Evolutionary conservation across 805 yeast genomes (phyloP).

Genomic region (Ogataea glucozyma): DNA sequence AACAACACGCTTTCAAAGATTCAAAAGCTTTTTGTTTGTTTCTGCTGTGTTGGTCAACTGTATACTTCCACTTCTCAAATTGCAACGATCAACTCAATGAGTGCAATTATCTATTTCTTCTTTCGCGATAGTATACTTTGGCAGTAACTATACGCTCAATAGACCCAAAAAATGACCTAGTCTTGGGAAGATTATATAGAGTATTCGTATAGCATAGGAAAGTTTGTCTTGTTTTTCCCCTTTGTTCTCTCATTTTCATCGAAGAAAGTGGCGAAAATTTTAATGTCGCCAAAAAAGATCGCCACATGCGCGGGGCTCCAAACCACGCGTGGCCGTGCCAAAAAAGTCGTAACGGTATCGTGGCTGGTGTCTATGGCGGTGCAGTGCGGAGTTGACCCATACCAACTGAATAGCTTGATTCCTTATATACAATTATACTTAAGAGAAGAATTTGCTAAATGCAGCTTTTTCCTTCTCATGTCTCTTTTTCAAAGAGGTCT

Average conservation of each 20-base stretch:
- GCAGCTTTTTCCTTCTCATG: conserved; percentile 73
- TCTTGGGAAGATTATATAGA: conserved; percentile 13
- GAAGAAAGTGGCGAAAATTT: conserved; percentile 27
- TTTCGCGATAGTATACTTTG: conserved; percentile 13
- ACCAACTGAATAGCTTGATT: neutral
- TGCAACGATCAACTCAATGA: conserved; percentile 36
- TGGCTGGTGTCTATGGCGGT: conserved; percentile 4
- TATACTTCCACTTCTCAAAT: conserved; percentile 10
- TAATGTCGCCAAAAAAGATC: conserved; percentile 5
- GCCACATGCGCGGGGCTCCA: conserved; percentile 1
- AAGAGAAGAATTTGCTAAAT: conserved; percentile 64
- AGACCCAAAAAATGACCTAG: conserved; percentile 19
- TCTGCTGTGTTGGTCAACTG: conserved; percentile 9
- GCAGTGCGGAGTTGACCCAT: neutral
- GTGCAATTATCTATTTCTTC: conserved; percentile 25
- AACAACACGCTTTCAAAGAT: conserved; percentile 1
- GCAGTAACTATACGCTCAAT: conserved; percentile 16
- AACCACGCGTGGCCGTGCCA: neutral
- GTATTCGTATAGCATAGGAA: neutral
- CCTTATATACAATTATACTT: neutral
- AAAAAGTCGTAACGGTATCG: neutral
- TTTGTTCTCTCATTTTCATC: conserved; percentile 17
- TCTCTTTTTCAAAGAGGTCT: conserved; percentile 50
- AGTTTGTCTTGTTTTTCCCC: conserved; percentile 16
- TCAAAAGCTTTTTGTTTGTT: conserved; percentile 4